Evolutionary conservation across 2,329 filamentous ascomycete species (phyloP), one percentile per base, ranked within the genome.

Genomic region (Epichloe coenophiala): DNA sequence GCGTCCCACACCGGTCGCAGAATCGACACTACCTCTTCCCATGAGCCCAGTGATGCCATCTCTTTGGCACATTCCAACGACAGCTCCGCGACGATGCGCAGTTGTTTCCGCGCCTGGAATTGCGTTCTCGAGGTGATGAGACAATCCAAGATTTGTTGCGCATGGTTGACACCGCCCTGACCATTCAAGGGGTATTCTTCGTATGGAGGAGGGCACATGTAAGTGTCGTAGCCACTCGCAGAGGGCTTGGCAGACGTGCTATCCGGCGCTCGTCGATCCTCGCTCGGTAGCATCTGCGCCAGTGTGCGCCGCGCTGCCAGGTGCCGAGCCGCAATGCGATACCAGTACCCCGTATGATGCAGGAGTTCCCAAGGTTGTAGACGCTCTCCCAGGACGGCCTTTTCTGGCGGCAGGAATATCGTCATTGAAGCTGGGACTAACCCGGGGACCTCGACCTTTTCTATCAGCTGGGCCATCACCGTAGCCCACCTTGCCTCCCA

Each of bases 401-500:
- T 84, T 53, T 85, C 81, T 1, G 79, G 74, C 36, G 65, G 68
- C 8, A 81, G 65, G 54, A 73, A 82, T 7, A 81, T 63, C 13
- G 64, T 60, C 47, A 62, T 62, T 1, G 68, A 69, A 2, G 67
- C 64, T 1, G 73, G 68, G 2, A 66, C 67, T 17, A 82, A 66
- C 36, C 75, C 75, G 3, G 70, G 68, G 12, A 81, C 68, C 19
- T 73, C 70, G 27, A 73, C 68, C 54, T 72, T 76, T 54, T 79
- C 73, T 17, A 83, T 73, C 54, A 83, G 61, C 43, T 78, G 71
- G 2, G 78, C 80, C 80, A 84, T 83, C 12, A 80, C 68, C 21
- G 70, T 70, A 15, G 78, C 75, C 80, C 80, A 84, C 51, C 86
- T 78, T 40, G 87, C 82, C 68, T 95, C 86, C 90, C 91, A 98